phyloP scores from a whole-genome alignment of 2,329 filamentous ascomycete species.

The Talaromyces islandicus region DNA sequence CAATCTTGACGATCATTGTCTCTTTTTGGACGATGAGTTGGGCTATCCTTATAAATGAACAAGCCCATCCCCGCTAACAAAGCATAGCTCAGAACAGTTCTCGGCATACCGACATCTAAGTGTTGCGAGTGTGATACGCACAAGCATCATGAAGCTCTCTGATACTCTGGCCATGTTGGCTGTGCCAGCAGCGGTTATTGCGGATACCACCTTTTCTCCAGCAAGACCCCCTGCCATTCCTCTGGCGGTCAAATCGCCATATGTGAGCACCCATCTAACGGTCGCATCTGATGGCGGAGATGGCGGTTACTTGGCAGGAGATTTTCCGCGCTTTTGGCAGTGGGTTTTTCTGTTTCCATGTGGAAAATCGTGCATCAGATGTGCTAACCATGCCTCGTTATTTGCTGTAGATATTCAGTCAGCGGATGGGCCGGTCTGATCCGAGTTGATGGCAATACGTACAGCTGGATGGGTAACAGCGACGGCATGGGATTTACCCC shows the following conservation, averaged over 20 bases:
- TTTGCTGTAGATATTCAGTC: slow-evolving; percentile 42
- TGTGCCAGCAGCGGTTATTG: slow-evolving; percentile 6
- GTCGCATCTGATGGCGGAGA: slow-evolving; percentile 57
- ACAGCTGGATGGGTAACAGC: slow-evolving; percentile 61
- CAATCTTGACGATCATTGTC: background rate
- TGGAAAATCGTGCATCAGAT: background rate
- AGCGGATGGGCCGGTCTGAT: slow-evolving; percentile 65
- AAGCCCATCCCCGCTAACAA: background rate
- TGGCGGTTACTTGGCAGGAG: slow-evolving; percentile 60
- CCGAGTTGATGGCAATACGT: slow-evolving; percentile 57
- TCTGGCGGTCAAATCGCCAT: slow-evolving; percentile 67
- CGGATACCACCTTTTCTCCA: slow-evolving; percentile 54
- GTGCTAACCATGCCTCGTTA: slow-evolving; percentile 42
- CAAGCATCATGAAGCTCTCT: background rate
- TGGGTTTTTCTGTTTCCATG: slow-evolving; percentile 33
- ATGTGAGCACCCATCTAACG: slow-evolving; percentile 64
- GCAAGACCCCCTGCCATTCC: slow-evolving; percentile 64
- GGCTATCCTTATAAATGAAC: background rate
- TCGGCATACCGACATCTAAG: background rate
- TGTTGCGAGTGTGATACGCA: background rate
- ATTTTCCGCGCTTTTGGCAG: slow-evolving; percentile 67
- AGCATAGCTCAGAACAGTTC: background rate
- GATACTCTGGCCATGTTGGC: background rate
- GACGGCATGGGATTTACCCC: slow-evolving; percentile 29
- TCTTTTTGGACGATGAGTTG: background rate